Evolutionary conservation across 768 basidiomycete genomes (phyloP).

Genomic region (Agaricus bisporus): DNA sequence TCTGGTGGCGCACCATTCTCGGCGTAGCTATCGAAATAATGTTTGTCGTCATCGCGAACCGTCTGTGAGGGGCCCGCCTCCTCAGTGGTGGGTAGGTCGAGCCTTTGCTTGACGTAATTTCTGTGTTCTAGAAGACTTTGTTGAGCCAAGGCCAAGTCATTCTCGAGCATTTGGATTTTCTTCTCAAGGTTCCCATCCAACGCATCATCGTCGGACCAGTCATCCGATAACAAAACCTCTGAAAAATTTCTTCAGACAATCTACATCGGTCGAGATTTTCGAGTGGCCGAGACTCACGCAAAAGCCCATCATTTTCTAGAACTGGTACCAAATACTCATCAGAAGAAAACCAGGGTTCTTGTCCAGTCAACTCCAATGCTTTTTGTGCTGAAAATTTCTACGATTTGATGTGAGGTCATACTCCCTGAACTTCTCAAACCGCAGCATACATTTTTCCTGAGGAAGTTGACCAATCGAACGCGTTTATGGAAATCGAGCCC

Average conservation of each 20-base stretch:
- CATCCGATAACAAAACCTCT: constrained; percentile 58
- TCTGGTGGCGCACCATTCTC: constrained; percentile 60
- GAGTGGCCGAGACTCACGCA: constrained; percentile 54
- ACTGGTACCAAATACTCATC: constrained; percentile 82
- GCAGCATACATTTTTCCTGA: constrained; percentile 60
- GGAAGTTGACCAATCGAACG: constrained; percentile 82
- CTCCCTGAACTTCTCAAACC: constrained; percentile 1
- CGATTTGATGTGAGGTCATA: constrained; percentile 7
- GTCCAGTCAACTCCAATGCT: constrained; percentile 42
- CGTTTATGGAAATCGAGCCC: constrained; percentile 75
- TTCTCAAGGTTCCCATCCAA: constrained; percentile 25
- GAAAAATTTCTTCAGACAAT: constrained; percentile 4
- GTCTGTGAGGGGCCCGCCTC: constrained; percentile 31
- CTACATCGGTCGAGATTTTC: neutral
- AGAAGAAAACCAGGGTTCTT: constrained; percentile 57
- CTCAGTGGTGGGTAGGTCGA: constrained; percentile 39
- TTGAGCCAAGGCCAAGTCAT: constrained; percentile 52
- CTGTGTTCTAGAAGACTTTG: constrained; percentile 61
- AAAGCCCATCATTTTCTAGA: constrained; percentile 80
- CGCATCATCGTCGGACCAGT: constrained; percentile 69
- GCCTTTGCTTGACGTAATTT: constrained; percentile 43
- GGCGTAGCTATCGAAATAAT: constrained; percentile 90
- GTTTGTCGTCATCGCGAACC: constrained; percentile 80
- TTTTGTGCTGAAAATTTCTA: constrained; percentile 50
- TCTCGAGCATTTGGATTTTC: constrained; percentile 55